Evolutionary conservation across 2,329 filamentous ascomycete genomes (phyloP), one percentile per base, ranked within the genome.

Genomic region (Dactylonectria macrodidyma): DNA sequence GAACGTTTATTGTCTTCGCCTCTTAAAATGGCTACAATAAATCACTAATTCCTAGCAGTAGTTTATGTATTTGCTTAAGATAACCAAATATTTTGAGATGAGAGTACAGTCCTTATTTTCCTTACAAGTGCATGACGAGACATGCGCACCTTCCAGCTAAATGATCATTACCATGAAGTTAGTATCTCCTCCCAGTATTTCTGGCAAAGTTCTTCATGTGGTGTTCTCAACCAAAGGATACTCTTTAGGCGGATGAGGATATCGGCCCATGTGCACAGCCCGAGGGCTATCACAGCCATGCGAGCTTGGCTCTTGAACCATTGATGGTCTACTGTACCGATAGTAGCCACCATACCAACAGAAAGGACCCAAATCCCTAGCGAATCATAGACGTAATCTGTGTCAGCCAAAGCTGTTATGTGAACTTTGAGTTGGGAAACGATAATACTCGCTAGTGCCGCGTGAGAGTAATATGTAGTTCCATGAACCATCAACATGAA

Each of bases 401-500:
- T 67, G 26, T 44, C 16, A 7, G 62, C 66, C 1, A 78, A 36
- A 0, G 22, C 14, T 12, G 74, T 67, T 5, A 86, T 75, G 30
- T 81, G 68, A 1, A 65, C 34, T 24, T 74, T 77, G 14, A 86
- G 75, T 22, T 72, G 77, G 2, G 64, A 33, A 12, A 83, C 68
- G 1, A 85, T 76, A 0, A 69, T 75, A 52, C 80, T 78, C 4
- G 80, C 66, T 11, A 88, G 78, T 10, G 78, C 79, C 0, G 77
- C 80, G 66, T 89, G 87, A 1, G 87, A 85, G 67, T 87, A 89
- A 70, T 89, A 89, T 9, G 87, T 88, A 33, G 87, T 83, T 0
- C 87, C 87, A 11, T 89, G 87, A 0, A 86, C 78, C 47, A 82
- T 81, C 19, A 89, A 81, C 83, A 89, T 86, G 77, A 87, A 88